These are phyloP conservation scores for Solanum bulbocastanum DNA, from an alignment of 257 asterid species.

Conservation along the genomic window DNA sequence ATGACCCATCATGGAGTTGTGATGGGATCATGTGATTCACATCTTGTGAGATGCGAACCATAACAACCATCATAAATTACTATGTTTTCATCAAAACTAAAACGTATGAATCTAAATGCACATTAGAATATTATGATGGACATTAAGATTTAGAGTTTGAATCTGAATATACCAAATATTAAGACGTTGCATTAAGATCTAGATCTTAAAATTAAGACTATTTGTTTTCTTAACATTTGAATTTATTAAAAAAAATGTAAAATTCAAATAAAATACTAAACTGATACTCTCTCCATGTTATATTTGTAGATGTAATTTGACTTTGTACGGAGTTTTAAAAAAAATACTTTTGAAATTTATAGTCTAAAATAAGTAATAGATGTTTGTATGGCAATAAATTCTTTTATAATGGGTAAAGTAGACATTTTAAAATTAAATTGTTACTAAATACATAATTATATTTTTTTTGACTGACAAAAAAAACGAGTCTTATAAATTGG, in stretches of 20 bases:
- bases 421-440: too few relatives aligned
- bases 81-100: too few relatives aligned
- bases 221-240: too few relatives aligned
- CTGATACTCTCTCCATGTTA: too few relatives aligned
- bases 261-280: too few relatives aligned
- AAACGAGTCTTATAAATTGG: background rate
- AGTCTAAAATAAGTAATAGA: background rate
- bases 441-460: too few relatives aligned
- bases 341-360: too few relatives aligned
- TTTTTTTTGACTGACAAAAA: background rate
- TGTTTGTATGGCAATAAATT: background rate
- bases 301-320: too few relatives aligned
- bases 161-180: background rate
- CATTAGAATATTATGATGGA: background rate
- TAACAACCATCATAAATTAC: background rate
- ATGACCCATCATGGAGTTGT: background rate
- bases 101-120: background rate
- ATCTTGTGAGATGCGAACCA: background rate
- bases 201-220: too few relatives aligned
- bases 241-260: too few relatives aligned
- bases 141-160: background rate
- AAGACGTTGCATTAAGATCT: background rate
- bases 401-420: too few relatives aligned
- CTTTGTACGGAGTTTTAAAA: too few relatives aligned
- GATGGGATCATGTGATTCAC: background rate